phyloP scores from a whole-genome alignment of 371 early-diverging fungal species.

The Rhizopus delemar region DNA sequence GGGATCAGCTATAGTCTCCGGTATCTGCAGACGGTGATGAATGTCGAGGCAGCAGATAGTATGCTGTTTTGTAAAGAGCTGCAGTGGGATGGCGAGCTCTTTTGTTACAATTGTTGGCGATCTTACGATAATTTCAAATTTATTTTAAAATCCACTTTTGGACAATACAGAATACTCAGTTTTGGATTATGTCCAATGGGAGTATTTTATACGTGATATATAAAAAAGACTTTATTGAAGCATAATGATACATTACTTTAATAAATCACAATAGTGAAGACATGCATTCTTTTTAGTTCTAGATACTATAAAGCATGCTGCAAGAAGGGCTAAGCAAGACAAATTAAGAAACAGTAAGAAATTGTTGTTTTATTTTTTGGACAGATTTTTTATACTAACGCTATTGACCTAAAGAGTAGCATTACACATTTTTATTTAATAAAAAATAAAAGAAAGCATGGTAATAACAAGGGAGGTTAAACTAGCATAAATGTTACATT shows the following conservation, averaged over 20 bases:
- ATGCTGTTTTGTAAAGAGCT: too few relatives aligned
- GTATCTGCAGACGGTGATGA: too few relatives aligned
- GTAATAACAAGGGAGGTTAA: constrained; percentile 7
- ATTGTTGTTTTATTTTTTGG: constrained; percentile 6
- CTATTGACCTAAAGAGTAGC: constrained; percentile 13
- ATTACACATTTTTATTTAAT: constrained; percentile 11
- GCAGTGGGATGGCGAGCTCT: too few relatives aligned
- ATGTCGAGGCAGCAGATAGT: too few relatives aligned
- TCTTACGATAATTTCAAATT: constrained; percentile 11
- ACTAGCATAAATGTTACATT: constrained; percentile 13
- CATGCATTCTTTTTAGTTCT: constrained; percentile 11
- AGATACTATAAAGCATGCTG: constrained; percentile 12
- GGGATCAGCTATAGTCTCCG: too few relatives aligned
- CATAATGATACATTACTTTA: constrained; percentile 11
- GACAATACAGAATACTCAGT: constrained; percentile 11
- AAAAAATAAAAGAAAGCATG: constrained; percentile 7
- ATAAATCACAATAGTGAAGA: constrained; percentile 11
- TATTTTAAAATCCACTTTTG: constrained; percentile 12
- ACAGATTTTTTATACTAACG: constrained; percentile 9
- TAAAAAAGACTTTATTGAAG: constrained; percentile 14
- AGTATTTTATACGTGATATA: constrained; percentile 8
- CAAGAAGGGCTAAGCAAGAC: constrained; percentile 13
- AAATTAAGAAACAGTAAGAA: constrained; percentile 15
- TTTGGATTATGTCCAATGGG: constrained; percentile 9
- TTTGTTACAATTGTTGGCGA: too few relatives aligned